Percentiles rank a stretch among this genome's conserved stretches.
Conservation (phyloP, 768 basidiomycete genomes). For the Hypsizygus marmoreus region DNA sequence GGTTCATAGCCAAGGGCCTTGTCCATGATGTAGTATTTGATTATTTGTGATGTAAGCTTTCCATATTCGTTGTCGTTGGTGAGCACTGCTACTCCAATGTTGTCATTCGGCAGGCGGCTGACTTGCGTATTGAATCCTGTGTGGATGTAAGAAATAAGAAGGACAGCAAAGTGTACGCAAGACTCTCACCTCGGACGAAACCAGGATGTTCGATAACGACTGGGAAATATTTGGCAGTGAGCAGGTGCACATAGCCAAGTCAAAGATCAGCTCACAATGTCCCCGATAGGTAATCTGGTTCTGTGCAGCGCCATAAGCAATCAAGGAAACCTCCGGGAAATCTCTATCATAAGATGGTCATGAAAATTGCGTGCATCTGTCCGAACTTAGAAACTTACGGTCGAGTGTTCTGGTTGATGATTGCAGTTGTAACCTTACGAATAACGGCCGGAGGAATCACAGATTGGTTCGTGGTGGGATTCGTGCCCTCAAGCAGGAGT, state of each 20-base stretch:
- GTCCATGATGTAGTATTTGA: conserved; percentile 26
- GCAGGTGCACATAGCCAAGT: too few relatives aligned
- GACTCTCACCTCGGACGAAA: too few relatives aligned
- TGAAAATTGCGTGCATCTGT: background rate
- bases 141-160: too few relatives aligned
- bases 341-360: conserved; percentile 7
- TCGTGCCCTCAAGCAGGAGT: conserved; percentile 6
- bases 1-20: conserved; percentile 17
- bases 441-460: conserved; percentile 28
- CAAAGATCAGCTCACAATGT: conserved; percentile 23
- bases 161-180: too few relatives aligned
- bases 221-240: too few relatives aligned
- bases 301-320: conserved; percentile 27
- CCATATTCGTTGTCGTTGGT: conserved; percentile 27
- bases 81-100: conserved; percentile 24
- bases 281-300: conserved; percentile 26
- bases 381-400: conserved; percentile 15
- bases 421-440: conserved; percentile 22
- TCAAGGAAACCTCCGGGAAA: conserved; percentile 24
- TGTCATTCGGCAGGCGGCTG: conserved; percentile 10
- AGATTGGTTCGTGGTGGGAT: conserved; percentile 19
- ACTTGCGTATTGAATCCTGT: conserved; percentile 13
- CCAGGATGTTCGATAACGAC: conserved; percentile 6
- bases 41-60: conserved; percentile 13
- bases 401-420: conserved; percentile 15